phyloP scores from a whole-genome alignment of 2,329 filamentous ascomycete species.

The Colletotrichum gloeosporioides region DNA sequence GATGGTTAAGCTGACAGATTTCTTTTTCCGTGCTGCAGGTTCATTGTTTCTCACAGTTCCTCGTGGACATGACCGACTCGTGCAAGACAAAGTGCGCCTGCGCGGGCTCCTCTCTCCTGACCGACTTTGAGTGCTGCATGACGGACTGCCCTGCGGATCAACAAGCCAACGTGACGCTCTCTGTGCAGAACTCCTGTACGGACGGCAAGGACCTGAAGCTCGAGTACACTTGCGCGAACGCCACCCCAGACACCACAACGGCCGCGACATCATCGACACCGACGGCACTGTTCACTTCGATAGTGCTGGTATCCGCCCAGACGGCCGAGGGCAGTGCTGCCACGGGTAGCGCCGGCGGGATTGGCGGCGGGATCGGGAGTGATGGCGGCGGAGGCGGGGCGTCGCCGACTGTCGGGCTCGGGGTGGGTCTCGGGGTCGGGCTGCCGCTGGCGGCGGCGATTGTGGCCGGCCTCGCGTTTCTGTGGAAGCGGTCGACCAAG shows the following conservation, averaged over 20 bases:
- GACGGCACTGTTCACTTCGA: background rate
- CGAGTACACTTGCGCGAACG: background rate
- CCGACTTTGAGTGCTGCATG: background rate
- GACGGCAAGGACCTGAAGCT: background rate
- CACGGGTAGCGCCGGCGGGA: background rate
- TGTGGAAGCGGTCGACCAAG: background rate
- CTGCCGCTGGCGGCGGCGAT: background rate
- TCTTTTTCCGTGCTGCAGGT: background rate
- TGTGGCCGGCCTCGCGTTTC: background rate
- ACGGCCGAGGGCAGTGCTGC: background rate
- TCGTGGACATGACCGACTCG: background rate
- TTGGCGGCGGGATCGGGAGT: background rate
- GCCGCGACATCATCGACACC: constrained; percentile 30
- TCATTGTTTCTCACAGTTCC: background rate
- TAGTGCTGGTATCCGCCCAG: background rate
- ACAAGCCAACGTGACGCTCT: background rate
- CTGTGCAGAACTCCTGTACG: background rate
- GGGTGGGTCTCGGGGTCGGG: background rate
- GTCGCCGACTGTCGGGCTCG: background rate
- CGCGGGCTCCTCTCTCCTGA: background rate
- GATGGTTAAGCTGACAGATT: background rate
- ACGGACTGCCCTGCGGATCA: background rate
- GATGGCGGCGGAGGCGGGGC: background rate
- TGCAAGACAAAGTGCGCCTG: background rate
- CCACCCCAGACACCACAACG: constrained; percentile 36